These are phyloP conservation scores for Tricholoma matsutake DNA, from an alignment of 768 basidiomycete species.

Conservation along the genomic window DNA sequence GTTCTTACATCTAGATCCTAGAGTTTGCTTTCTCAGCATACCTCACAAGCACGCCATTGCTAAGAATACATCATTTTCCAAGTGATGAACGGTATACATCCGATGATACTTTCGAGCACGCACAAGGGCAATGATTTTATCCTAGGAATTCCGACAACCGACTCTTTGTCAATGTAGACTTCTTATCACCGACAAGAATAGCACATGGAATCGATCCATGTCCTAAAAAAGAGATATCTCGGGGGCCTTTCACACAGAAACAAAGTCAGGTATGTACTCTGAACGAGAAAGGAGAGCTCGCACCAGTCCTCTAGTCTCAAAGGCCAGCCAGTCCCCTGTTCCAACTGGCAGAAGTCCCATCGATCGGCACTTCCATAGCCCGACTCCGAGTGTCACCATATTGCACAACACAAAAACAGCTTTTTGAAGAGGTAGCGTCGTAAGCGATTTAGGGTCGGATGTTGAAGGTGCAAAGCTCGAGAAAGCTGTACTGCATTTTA, in stretches of 20 bases:
- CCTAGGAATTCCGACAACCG: background rate
- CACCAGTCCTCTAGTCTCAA: conserved; percentile 77
- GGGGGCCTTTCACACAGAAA: conserved; percentile 5
- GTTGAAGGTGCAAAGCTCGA: conserved; percentile 70
- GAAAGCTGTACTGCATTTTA: conserved; percentile 47
- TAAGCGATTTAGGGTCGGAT: conserved; percentile 46
- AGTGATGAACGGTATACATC: too few species aligned
- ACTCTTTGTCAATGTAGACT: background rate
- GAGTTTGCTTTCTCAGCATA: background rate
- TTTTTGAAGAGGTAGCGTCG: conserved; percentile 67
- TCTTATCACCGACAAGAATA: background rate
- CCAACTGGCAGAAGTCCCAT: conserved; percentile 92
- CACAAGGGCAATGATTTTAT: too few species aligned
- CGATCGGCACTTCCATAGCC: conserved; percentile 88
- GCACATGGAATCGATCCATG: background rate
- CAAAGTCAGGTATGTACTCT: background rate
- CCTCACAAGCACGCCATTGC: background rate
- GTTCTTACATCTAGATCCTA: too few species aligned
- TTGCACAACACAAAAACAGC: conserved; percentile 71
- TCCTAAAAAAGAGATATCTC: conserved; percentile 12
- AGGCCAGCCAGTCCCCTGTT: conserved; percentile 93
- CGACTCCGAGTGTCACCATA: conserved; percentile 73
- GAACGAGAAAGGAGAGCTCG: conserved; percentile 22
- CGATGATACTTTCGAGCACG: too few species aligned
- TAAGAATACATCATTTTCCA: background rate